These are phyloP conservation scores for Fusarium albidum DNA, from an alignment of 2,329 filamentous ascomycete genomes.

Conservation along the genomic window DNA sequence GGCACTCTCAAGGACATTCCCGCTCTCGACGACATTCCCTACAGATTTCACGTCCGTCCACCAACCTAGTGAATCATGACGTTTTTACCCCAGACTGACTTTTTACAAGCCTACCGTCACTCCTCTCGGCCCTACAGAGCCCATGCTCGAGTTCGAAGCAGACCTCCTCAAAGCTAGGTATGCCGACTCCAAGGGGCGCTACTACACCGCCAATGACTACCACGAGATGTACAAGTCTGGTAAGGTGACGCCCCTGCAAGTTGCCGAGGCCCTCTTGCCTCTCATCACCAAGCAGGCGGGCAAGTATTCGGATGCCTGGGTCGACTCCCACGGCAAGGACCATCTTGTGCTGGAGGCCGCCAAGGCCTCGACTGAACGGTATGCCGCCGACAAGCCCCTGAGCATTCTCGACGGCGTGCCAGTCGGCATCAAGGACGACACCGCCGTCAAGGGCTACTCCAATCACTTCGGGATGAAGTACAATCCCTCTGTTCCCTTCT, in stretches of 20 bases:
- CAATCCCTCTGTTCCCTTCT: slow-evolving; percentile 60
- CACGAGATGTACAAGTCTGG: slow-evolving; percentile 77
- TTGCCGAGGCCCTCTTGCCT: slow-evolving; percentile 75
- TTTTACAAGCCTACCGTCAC: slow-evolving; percentile 62
- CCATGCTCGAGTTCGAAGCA: slow-evolving; percentile 51
- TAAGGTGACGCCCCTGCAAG: slow-evolving; percentile 73
- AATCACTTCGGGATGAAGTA: slow-evolving; percentile 71
- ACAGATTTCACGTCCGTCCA: slow-evolving; percentile 57
- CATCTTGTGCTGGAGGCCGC: slow-evolving; percentile 73
- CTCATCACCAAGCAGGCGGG: slow-evolving; percentile 67
- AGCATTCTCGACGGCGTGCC: slow-evolving; percentile 83
- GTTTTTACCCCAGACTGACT: slow-evolving; percentile 6
- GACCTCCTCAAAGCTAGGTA: slow-evolving; percentile 53
- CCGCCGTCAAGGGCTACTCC: slow-evolving; percentile 74
- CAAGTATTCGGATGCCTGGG: slow-evolving; percentile 76
- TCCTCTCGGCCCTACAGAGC: slow-evolving; percentile 52
- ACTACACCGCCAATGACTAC: slow-evolving; percentile 79
- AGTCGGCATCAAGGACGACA: slow-evolving; percentile 84
- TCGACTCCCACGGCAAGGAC: slow-evolving; percentile 65
- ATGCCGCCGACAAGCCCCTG: slow-evolving; percentile 69
- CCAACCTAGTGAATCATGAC: too few relatives aligned
- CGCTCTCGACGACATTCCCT: slow-evolving; percentile 53
- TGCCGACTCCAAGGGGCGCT: slow-evolving; percentile 56
- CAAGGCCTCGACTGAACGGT: slow-evolving; percentile 76
- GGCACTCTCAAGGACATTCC: slow-evolving; percentile 56